Percentiles rank a stretch among this genome's conserved stretches.
These are phyloP conservation scores for Panaeolus papilionaceus DNA, from an alignment of 768 basidiomycete species.

Conservation along the genomic window DNA sequence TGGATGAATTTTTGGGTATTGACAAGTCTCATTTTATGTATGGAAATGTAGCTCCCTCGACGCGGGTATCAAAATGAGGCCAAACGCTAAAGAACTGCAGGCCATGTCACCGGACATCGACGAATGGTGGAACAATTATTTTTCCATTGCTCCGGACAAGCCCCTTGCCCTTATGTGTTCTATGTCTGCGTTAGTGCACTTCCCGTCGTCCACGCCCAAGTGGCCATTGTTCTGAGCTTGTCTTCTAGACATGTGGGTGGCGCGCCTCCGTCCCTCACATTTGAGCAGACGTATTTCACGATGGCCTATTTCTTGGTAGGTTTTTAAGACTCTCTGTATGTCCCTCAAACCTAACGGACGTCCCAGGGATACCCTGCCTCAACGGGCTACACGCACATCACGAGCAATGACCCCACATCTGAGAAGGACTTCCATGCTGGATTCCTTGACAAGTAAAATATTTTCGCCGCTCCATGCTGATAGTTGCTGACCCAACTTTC, in stretches of 20 bases:
- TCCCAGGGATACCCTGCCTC: slow-evolving; percentile 42
- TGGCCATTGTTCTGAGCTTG: background rate
- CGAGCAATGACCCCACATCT: slow-evolving; percentile 37
- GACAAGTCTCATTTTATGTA: background rate
- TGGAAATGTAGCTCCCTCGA: slow-evolving; percentile 50
- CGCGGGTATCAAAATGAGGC: slow-evolving; percentile 61
- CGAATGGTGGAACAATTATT: slow-evolving; percentile 55
- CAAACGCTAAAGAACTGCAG: slow-evolving; percentile 51
- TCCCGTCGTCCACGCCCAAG: background rate
- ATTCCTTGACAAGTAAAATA: slow-evolving; percentile 39
- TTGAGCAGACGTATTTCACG: slow-evolving; percentile 31
- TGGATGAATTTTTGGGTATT: background rate
- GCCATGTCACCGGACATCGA: slow-evolving; percentile 54
- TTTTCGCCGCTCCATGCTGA: background rate
- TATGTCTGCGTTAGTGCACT: slow-evolving; percentile 38
- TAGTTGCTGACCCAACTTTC: slow-evolving; percentile 1
- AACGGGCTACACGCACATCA: slow-evolving; percentile 45
- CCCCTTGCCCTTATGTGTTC: slow-evolving; percentile 50
- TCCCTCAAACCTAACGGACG: background rate
- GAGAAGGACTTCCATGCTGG: slow-evolving; percentile 32
- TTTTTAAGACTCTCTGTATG: background rate
- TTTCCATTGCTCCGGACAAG: slow-evolving; percentile 57
- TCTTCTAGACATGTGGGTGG: slow-evolving; percentile 27
- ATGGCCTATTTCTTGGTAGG: slow-evolving; percentile 41
- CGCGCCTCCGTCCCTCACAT: slow-evolving; percentile 25